phyloP scores from a whole-genome alignment of 2,329 filamentous ascomycete genomes.

The Verticillium albo-atrum region DNA sequence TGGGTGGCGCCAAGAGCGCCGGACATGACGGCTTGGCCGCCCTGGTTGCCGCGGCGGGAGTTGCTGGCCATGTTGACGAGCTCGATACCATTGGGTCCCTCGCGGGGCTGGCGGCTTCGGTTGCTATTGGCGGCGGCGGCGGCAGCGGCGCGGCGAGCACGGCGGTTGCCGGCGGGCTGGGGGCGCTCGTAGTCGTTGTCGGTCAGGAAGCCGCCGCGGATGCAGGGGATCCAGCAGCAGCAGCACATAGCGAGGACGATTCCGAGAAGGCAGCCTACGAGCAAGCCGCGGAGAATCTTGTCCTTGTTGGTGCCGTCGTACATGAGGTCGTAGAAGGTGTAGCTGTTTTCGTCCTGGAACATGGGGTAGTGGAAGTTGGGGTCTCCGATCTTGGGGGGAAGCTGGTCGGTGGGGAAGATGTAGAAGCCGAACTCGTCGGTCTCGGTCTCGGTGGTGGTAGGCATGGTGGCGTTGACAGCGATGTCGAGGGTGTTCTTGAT shows the following conservation, averaged over 20 bases:
- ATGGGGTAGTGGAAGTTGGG: neutral
- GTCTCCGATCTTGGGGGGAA: neutral
- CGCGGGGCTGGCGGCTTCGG: neutral
- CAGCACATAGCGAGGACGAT: conserved; percentile 10
- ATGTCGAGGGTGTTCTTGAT: neutral
- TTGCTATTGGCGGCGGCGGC: neutral
- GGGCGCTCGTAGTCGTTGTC: neutral
- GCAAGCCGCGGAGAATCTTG: conserved; percentile 8
- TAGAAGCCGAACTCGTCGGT: neutral
- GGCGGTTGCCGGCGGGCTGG: neutral
- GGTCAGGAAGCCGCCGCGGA: neutral
- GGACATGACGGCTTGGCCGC: neutral
- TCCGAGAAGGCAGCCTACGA: conserved; percentile 9
- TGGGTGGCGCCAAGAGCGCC: neutral
- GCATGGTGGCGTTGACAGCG: neutral
- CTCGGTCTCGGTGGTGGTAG: neutral
- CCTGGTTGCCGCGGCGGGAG: neutral
- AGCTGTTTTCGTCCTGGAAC: neutral
- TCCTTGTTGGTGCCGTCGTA: neutral
- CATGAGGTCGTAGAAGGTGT: neutral
- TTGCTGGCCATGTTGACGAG: neutral
- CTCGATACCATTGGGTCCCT: neutral
- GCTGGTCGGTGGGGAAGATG: neutral
- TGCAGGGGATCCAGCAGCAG: conserved; percentile 13
- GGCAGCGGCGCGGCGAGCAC: neutral